phyloP scores from a whole-genome alignment of 2,329 filamentous ascomycete species.

The Dactylellina cionopaga region DNA sequence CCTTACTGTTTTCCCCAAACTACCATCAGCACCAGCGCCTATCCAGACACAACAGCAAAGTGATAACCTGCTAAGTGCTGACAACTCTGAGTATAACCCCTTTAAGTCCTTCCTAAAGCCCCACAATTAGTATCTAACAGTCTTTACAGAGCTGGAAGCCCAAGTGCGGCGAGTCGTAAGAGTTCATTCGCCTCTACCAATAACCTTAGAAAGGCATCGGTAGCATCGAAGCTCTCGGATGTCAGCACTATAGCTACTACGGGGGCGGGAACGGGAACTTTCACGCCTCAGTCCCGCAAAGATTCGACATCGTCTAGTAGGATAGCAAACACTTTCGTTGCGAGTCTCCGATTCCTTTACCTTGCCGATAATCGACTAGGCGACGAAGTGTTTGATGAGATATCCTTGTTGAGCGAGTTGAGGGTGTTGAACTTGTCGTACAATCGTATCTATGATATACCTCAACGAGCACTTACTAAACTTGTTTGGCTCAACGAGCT shows the following conservation, averaged over 20 bases:
- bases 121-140: constrained; percentile 81
- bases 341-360: constrained; percentile 82
- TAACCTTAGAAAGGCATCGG: constrained; percentile 63
- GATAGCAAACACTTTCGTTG: constrained; percentile 85
- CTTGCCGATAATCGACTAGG: constrained; percentile 93
- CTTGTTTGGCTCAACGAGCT: constrained; percentile 92
- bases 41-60: constrained; percentile 71
- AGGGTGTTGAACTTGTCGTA: constrained; percentile 92
- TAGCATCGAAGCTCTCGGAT: constrained; percentile 84
- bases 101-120: constrained; percentile 62
- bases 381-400: constrained; percentile 93
- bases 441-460: constrained; percentile 92
- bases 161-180: constrained; percentile 74
- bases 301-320: constrained; percentile 87
- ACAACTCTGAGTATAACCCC: constrained; percentile 53
- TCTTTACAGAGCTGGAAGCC: constrained; percentile 77
- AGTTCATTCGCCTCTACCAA: constrained; percentile 77
- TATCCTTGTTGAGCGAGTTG: constrained; percentile 82
- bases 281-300: constrained; percentile 73
- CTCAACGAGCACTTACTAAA: constrained; percentile 83
- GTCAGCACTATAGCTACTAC: constrained; percentile 76
- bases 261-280: constrained; percentile 65
- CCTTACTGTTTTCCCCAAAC: constrained; percentile 88
- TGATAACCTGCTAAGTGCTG: constrained; percentile 54
- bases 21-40: constrained; percentile 61